These are phyloP conservation scores for Backusella mclennaniae DNA, from an alignment of 192 early-diverging fungal genomes.

Conservation along the genomic window DNA sequence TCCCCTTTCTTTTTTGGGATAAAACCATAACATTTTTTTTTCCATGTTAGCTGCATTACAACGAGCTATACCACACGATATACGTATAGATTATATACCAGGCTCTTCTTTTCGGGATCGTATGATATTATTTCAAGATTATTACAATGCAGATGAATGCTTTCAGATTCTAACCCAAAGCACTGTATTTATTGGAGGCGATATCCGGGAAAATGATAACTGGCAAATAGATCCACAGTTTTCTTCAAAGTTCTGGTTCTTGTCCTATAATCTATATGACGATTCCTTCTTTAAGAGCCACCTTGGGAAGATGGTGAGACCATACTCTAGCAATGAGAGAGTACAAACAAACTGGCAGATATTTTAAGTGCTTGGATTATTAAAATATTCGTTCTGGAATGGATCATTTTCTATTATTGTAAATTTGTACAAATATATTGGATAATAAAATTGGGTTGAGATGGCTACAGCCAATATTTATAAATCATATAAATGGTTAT, in stretches of 20 bases:
- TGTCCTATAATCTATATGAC: slow-evolving; percentile 20
- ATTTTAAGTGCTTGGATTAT: not conserved
- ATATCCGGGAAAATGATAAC: slow-evolving; percentile 21
- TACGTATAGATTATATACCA: slow-evolving; percentile 34
- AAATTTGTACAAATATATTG: not conserved
- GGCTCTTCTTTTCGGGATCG: slow-evolving; percentile 24
- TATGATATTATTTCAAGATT: slow-evolving; percentile 35
- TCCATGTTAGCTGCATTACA: slow-evolving; percentile 23
- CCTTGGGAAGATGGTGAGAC: not conserved
- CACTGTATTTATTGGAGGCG: slow-evolving; percentile 27
- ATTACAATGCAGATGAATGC: slow-evolving; percentile 30
- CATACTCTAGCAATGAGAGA: not conserved
- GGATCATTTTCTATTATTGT: not conserved
- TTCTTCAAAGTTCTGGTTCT: slow-evolving; percentile 33
- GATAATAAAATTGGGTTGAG: not conserved
- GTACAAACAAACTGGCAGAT: not conserved
- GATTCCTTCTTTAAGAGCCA: not conserved
- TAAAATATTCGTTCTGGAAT: not conserved
- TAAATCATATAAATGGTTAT: too few relatives aligned
- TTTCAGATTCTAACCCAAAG: slow-evolving; percentile 21
- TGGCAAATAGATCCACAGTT: slow-evolving; percentile 20
- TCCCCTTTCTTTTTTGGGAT: not conserved
- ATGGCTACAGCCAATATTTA: too few relatives aligned
- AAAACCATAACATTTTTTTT: not conserved
- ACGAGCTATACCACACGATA: slow-evolving; percentile 27